Evolutionary conservation across 805 yeast species (phyloP).

Genomic region (Yarrowia sp.): DNA sequence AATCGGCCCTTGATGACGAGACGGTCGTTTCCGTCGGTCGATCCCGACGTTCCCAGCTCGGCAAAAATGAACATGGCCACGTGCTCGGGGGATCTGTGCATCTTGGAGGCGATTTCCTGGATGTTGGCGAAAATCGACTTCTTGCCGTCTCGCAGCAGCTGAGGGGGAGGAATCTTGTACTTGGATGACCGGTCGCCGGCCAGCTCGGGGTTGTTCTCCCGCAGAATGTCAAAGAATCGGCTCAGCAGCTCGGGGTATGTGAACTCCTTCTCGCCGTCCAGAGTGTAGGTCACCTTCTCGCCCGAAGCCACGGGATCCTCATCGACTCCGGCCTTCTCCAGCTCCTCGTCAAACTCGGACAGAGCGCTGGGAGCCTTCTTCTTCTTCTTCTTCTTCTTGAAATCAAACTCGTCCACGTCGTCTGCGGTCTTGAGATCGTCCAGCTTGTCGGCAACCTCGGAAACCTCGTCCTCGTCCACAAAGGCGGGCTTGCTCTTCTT

Average conservation of each 20-base stretch:
- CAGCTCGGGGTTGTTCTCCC: slow-evolving; percentile 93
- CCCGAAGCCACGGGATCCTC: slow-evolving; percentile 40
- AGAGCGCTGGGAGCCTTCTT: slow-evolving; percentile 47
- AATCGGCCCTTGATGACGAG: slow-evolving; percentile 96
- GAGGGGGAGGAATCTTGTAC: slow-evolving; percentile 96
- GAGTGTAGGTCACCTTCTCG: slow-evolving; percentile 34
- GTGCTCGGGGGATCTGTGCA: slow-evolving; percentile 97
- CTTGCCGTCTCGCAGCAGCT: slow-evolving; percentile 96
- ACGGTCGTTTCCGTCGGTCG: slow-evolving; percentile 97
- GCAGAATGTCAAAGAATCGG: slow-evolving; percentile 81
- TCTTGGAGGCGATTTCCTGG: slow-evolving; percentile 87
- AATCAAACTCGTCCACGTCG: slow-evolving; percentile 58
- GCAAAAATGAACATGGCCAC: slow-evolving; percentile 95
- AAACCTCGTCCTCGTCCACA: slow-evolving; percentile 34
- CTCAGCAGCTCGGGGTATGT: slow-evolving; percentile 75
- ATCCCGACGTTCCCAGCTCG: slow-evolving; percentile 98
- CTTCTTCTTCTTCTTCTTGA: slow-evolving; percentile 51
- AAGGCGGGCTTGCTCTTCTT: slow-evolving; percentile 38
- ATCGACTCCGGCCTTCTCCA: slow-evolving; percentile 85
- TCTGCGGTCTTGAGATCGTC: slow-evolving; percentile 70
- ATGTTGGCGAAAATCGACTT: slow-evolving; percentile 95
- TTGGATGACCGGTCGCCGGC: slow-evolving; percentile 96
- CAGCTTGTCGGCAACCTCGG: slow-evolving; percentile 59
- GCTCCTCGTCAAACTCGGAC: slow-evolving; percentile 81
- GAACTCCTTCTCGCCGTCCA: slow-evolving; percentile 50